Base-by-base conservation (phyloP, 306 rosid species). In the Corylus avellana region DNA sequence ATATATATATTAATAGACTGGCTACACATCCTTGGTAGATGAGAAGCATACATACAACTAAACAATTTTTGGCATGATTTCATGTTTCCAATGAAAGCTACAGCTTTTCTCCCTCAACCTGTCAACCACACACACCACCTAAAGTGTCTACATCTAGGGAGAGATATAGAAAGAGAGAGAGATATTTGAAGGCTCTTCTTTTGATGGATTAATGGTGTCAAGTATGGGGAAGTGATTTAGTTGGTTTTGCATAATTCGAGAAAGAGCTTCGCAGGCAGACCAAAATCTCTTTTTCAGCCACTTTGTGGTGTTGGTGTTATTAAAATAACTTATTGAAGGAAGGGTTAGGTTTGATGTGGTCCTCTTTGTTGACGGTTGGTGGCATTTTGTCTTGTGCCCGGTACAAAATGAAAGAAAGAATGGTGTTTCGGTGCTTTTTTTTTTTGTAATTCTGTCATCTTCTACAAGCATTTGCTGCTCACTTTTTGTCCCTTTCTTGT, bases 181-280 rank as follows among this genome's bases (percentile, higher is more conserved):
- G 37, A 67, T 71, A 74, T 13, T 74, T 68, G 17, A 57, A 66
- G 80, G 76, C 80, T 58, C 73, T 9, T 1, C 80, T 58, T 81
- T 75, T 48, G 29, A 75, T 14, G 72, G 42, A 11, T 9, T 9
- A 67, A 4, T 39, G 69, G 46, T 63, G 46, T 29, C 7, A 12
- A 17, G n/a, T 29, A 49, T 63, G 59, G 73, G 79, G 63, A 49
- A 64, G 58, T 66, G 56, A n/a, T 58, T 46, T 18, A 22, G 7
- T 53, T 32, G 17, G 32, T 32, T 44, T 61, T 61, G 39, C 50
- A 37, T n/a, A 22, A 16, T 67, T 13, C 55, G 55, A 67, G 39
- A 37, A 8, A 51, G 75, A 8, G 73, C 79, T 35, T 63, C 53
- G 35, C 32, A 14, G 49, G 47, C 35, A 32, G 50, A 76, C 80